Conservation (phyloP, 1,284 basidiomycete species). For the Quambalaria eucalypti region DNA sequence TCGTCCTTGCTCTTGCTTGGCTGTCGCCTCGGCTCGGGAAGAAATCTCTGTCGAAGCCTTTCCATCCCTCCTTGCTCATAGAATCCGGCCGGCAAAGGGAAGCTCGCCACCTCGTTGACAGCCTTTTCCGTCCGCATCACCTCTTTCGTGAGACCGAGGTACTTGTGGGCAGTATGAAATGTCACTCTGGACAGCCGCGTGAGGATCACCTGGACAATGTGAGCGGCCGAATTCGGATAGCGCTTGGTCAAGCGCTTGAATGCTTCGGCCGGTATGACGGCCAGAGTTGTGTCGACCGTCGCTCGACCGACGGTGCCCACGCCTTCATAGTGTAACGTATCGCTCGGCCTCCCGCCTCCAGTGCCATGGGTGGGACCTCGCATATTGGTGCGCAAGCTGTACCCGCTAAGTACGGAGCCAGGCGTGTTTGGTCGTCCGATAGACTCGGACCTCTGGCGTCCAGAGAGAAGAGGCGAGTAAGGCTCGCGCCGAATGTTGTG, state of each 20-base stretch:
- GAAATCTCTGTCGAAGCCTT: constrained; percentile 71
- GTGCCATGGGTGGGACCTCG: background rate
- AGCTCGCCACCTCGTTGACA: constrained; percentile 90
- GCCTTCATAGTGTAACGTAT: constrained; percentile 13
- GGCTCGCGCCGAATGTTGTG: too few relatives aligned
- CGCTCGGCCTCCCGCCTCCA: constrained; percentile 3
- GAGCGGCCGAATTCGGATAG: constrained; percentile 90
- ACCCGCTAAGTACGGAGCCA: constrained; percentile 26
- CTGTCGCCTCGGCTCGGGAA: constrained; percentile 24
- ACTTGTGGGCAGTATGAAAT: constrained; percentile 87
- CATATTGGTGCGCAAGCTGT: constrained; percentile 7
- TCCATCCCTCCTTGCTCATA: constrained; percentile 90
- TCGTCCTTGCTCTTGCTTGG: constrained; percentile 5
- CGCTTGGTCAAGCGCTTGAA: constrained; percentile 83
- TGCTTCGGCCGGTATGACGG: constrained; percentile 96
- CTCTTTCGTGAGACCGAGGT: constrained; percentile 87
- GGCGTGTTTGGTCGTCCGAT: constrained; percentile 24
- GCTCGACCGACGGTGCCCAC: constrained; percentile 65
- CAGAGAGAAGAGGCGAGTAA: background rate
- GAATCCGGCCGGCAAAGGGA: constrained; percentile 81
- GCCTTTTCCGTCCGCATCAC: constrained; percentile 91
- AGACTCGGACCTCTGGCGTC: background rate
- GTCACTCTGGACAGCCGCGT: constrained; percentile 94
- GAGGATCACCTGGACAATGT: constrained; percentile 94
- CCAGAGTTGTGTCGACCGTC: constrained; percentile 84